These are phyloP conservation scores for Penicillium sp. DNA, from an alignment of 2,329 filamentous ascomycete genomes.

Conservation along the genomic window DNA sequence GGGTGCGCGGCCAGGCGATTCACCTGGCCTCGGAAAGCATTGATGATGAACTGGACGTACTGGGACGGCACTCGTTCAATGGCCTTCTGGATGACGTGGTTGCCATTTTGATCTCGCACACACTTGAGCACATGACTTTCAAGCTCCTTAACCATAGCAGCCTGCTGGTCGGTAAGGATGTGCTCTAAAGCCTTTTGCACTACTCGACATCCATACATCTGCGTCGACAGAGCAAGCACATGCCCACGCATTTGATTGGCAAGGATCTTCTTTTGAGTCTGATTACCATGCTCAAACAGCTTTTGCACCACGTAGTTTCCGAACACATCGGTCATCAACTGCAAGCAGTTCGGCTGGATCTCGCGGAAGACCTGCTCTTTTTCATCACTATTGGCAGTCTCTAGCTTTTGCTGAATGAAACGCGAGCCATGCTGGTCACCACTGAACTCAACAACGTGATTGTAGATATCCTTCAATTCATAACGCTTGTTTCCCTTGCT, in stretches of 20 bases:
- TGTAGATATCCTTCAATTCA: conserved; percentile 84
- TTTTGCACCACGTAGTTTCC: conserved; percentile 99
- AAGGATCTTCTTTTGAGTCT: conserved; percentile 82
- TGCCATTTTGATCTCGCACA: conserved; percentile 83
- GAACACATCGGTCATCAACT: conserved; percentile 93
- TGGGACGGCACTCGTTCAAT: conserved; percentile 73
- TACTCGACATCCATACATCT: conserved; percentile 91
- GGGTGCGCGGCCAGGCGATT: conserved; percentile 67
- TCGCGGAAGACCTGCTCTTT: conserved; percentile 87
- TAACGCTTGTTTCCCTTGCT: conserved; percentile 67
- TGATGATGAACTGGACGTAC: conserved; percentile 79
- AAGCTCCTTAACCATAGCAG: conserved; percentile 73
- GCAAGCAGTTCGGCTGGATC: conserved; percentile 74
- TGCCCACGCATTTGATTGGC: conserved; percentile 83
- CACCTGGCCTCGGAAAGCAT: conserved; percentile 70
- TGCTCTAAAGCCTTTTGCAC: conserved; percentile 94
- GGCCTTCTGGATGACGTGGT: conserved; percentile 93
- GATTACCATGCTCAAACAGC: conserved; percentile 91
- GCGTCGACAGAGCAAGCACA: conserved; percentile 69
- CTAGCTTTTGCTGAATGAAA: conserved; percentile 89
- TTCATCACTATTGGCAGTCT: conserved; percentile 89
- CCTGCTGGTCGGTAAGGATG: conserved; percentile 86
- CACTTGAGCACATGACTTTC: conserved; percentile 68
- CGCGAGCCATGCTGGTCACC: conserved; percentile 93
- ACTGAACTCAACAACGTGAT: conserved; percentile 85